Evolutionary conservation across 352 stramenopile genomes (phyloP), one percentile per base, ranked within the genome.

Genomic region (Phytopythium helicoides): DNA sequence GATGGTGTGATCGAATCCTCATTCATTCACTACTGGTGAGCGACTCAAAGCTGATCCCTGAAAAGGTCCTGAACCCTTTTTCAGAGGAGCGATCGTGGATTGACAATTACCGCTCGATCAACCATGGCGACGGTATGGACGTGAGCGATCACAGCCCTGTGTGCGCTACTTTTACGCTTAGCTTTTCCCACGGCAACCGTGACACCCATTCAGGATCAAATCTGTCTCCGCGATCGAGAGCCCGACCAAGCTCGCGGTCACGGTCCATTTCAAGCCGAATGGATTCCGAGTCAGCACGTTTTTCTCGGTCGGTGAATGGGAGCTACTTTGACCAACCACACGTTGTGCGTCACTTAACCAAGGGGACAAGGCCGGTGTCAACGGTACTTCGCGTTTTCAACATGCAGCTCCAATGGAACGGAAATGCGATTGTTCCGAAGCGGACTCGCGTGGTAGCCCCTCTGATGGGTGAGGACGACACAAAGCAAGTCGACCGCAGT

Each of bases 1-100:
- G 79, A 0, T 96, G 82, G 80, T 93, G 79, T 54, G 87, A 96
- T 59, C 86, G 87, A 36, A 94, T 96, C 50, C 60, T 94, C 26
- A 80, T 87, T 45, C 79, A 94, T 60, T 94, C 83, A 35, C 71
- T 95, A 19, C 60, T 89, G 0, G 80, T 91, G 16, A 81, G 81
- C 31, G 77, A 89, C 49, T 93, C 82, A 16, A 89, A 90, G 51
- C 47, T 95, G 14, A 66, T 89, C 41, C 81, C 86, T 0, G 81
- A 91, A 54, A 89, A 91, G 54, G 79, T 90, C 7, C 47, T 62
- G n/a, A 82, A 77, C 53, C 76, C 77, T 11, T 87, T 76, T 28
- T 67, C 66, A 0, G 53, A 73, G 5, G 50, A 69, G 11, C 53
- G 37, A 2, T 47, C 58, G 15, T 77, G 70, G 54, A 82, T 89